phyloP scores from a whole-genome alignment of 1,284 basidiomycete genomes.

The Xerocomus amazonicus region DNA sequence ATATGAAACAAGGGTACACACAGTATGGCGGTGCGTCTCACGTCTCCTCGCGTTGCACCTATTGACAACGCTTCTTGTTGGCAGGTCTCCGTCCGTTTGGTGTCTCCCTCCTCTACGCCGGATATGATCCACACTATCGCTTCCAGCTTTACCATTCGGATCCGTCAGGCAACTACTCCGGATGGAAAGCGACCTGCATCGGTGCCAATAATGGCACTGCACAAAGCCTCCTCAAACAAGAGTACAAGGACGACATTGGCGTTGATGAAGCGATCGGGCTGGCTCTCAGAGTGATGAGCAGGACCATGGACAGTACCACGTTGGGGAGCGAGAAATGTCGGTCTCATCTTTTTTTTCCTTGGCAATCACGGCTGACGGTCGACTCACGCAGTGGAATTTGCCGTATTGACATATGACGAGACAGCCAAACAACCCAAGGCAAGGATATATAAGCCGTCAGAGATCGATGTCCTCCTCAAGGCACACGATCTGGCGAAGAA shows the following conservation, averaged over 20 bases:
- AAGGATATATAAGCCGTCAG: conserved; percentile 89
- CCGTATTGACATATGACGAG: conserved; percentile 85
- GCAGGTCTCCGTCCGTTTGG: conserved; percentile 95
- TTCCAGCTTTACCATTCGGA: conserved; percentile 99
- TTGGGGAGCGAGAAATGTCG: conserved; percentile 91
- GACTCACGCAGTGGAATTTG: conserved; percentile 81
- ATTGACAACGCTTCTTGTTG: not conserved
- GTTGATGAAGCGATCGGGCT: conserved; percentile 91
- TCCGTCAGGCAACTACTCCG: conserved; percentile 97
- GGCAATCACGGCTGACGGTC: not conserved
- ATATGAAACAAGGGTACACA: conserved; percentile 98
- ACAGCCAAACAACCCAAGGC: conserved; percentile 78
- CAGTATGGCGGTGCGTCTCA: conserved; percentile 82
- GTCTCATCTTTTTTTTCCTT: conserved; percentile 30
- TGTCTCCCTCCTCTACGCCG: conserved; percentile 94
- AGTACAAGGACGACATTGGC: conserved; percentile 94
- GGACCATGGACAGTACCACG: conserved; percentile 99
- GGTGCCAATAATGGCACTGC: conserved; percentile 96
- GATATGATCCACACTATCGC: conserved; percentile 92
- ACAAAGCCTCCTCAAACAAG: conserved; percentile 93
- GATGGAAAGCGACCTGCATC: conserved; percentile 99
- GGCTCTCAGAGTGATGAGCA: conserved; percentile 94
- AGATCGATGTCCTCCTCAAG: conserved; percentile 85
- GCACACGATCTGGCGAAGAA: conserved; percentile 86
- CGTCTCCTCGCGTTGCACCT: not conserved